phyloP scores from a whole-genome alignment of 768 basidiomycete species.

The Lepiota brunneoincarnata region DNA sequence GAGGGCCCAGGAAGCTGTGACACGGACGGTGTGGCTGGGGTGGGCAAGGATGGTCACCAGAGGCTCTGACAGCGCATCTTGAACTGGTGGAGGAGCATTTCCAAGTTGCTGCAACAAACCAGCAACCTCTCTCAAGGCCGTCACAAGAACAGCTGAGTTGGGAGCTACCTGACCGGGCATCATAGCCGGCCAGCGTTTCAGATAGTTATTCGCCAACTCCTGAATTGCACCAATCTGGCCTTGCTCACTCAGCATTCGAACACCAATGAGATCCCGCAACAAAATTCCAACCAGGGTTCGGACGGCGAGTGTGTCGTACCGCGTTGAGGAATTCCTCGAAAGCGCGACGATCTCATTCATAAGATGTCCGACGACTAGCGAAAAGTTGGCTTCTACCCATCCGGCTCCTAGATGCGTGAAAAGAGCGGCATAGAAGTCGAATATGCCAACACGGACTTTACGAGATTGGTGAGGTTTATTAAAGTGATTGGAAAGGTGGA shows the following conservation, averaged over 20 bases:
- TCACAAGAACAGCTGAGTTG: constrained; percentile 59
- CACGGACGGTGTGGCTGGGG: constrained; percentile 83
- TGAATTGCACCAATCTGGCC: constrained; percentile 91
- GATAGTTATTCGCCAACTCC: constrained; percentile 76
- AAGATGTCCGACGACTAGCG: constrained; percentile 74
- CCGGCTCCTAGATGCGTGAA: constrained; percentile 69
- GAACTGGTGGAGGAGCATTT: constrained; percentile 86
- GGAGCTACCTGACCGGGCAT: constrained; percentile 84
- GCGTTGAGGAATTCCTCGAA: constrained; percentile 47
- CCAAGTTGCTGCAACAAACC: constrained; percentile 87
- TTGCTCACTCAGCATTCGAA: constrained; percentile 88
- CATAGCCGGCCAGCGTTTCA: constrained; percentile 91
- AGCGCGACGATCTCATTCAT: constrained; percentile 72
- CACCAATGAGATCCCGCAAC: constrained; percentile 82
- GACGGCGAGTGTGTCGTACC: constrained; percentile 74
- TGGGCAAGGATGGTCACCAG: constrained; percentile 83
- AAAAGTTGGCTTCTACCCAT: constrained; percentile 84
- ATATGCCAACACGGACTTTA: constrained; percentile 77
- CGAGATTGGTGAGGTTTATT: constrained; percentile 70
- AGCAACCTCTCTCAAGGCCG: constrained; percentile 81
- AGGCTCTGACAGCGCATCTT: constrained; percentile 86
- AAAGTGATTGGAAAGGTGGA: constrained; percentile 75
- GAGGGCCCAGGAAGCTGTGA: constrained; percentile 84
- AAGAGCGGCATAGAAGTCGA: constrained; percentile 84
- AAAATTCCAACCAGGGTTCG: constrained; percentile 75